Conservation (phyloP, 495 filamentous ascomycete genomes). For the Penicillium salamii region DNA sequence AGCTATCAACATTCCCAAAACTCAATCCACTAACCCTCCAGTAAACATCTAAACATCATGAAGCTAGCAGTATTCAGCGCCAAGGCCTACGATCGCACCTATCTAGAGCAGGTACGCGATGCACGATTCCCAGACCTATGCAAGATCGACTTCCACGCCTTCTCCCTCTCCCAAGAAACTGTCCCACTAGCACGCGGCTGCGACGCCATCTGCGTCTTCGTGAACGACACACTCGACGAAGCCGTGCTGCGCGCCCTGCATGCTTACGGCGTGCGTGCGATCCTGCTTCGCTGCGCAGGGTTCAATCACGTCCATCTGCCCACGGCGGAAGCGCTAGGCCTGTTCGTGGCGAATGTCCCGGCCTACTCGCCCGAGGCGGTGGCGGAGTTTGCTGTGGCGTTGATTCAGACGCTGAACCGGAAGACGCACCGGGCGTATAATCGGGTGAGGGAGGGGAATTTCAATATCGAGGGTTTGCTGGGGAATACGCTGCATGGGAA, state of each 20-base stretch:
- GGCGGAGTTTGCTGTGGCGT: slow-evolving; percentile 66
- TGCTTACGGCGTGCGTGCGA: slow-evolving; percentile 47
- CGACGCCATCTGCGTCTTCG: slow-evolving; percentile 66
- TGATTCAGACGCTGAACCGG: slow-evolving; percentile 67
- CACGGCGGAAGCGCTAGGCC: slow-evolving; percentile 51
- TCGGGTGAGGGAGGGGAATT: slow-evolving; percentile 70
- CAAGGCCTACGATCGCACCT: slow-evolving; percentile 58
- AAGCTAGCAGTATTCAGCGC: slow-evolving; percentile 61
- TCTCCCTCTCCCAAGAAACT: slow-evolving; percentile 54
- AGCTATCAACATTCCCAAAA: too few relatives aligned
- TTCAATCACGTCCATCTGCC: slow-evolving; percentile 66
- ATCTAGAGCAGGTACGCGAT: slow-evolving; percentile 34
- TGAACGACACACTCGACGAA: slow-evolving; percentile 59
- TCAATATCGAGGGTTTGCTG: slow-evolving; percentile 61
- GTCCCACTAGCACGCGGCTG: slow-evolving; percentile 51
- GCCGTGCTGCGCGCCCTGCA: slow-evolving; percentile 51
- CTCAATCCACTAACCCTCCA: too few relatives aligned
- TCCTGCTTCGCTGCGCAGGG: slow-evolving; percentile 67
- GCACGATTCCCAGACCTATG: slow-evolving; percentile 26
- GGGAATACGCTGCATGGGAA: slow-evolving; percentile 59
- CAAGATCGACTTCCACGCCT: slow-evolving; percentile 52
- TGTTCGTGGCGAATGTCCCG: slow-evolving; percentile 67
- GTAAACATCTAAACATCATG: slow-evolving; percentile 45
- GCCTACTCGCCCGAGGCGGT: slow-evolving; percentile 71
- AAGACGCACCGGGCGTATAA: slow-evolving; percentile 70